Evolutionary conservation across 257 asterid genomes (phyloP), one percentile per base, ranked within the genome.

Genomic region (Solanum lycopersicoides): DNA sequence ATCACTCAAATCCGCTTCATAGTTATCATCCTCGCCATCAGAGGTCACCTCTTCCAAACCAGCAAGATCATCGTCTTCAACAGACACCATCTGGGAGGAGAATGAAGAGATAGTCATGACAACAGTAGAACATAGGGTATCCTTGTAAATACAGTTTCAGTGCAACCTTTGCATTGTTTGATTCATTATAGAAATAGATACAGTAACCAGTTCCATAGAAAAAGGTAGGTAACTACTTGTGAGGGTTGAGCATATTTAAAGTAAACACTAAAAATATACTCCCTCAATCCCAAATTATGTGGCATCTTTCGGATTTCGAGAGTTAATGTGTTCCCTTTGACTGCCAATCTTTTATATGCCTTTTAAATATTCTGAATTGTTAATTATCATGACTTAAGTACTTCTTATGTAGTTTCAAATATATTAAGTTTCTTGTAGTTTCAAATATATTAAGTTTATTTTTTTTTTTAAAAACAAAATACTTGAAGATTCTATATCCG

Each of bases 31-130:
- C 89, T 96, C 99, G 53, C 94, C 99, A 82, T 96, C 99, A 87
- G 98, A 94, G 89, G 98, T 95, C 89, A 92, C 97, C 91, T 95
- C 99, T 92, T 95, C 98, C 90, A 95, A 89, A 84, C 98, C 99
- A 90, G 99, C 99, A 91, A 95, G 98, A 89, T 94, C 99, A 89
- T 96, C 99, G 56, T 97, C 99, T 92, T 96, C 99, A 79, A 97
- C 96, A 82, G 99, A 92, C 85, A 95, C 96, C 99, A 95, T 97
- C 99, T 97, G 94, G 73, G 89, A 84, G 84, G 66, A 74, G 77
- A 79, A 90, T 82, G 89, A 85, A 86, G 30, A 91, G 20, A 91
- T 86, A 59, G 56, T 53, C 90, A 63, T 30, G 77, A 86, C 30
- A 30, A 80, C 37, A 50, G 85, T 23, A 63, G 14, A 23, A 63